Evolutionary conservation across 1,284 basidiomycete genomes (phyloP), one percentile per base, ranked within the genome.

Genomic region (Takashimella koratensis): DNA sequence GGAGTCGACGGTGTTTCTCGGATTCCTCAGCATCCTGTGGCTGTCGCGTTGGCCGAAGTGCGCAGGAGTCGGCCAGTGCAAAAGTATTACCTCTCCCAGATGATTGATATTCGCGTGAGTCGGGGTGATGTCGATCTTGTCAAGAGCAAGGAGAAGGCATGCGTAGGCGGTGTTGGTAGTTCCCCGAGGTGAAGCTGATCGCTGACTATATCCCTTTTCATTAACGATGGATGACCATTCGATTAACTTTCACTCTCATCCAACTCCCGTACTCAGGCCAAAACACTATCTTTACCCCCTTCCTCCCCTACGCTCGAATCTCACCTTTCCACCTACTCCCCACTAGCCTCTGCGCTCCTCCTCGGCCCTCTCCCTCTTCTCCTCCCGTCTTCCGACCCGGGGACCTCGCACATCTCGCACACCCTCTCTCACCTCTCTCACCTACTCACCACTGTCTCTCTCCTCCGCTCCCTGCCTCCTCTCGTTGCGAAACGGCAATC

Each of bases 41-140:
- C 87, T 2, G 78, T 89, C 19, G 86, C 88, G 22, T 75, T 95
- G 43, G 77, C 83, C 63, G 81, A 86, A 56, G 80, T 84, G 10
- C 82, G 80, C 27, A 77, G 80, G 57, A 69, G 63, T 44, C 54
- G 74, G 23, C 75, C 75, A 4, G 56, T 76, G 3, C 74, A 75
- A 63, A 63, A 64, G 23, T 93, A 94, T 69, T 87, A 93, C 68
- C 79, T 94, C 51, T 86, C 85, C 70, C 82, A 90, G 59, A 86
- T 94, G 67, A 82, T 95, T 59, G 90, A 93, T 74, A 87, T 87
- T 25, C 81, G 90, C 67, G 90, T 92, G 67, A 53, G 86, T 79
- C 3, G 11, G 23, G 3, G n/a, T 3, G 46, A 21, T 11, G 3
- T 20, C 22, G 21, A 39, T 20, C 20, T 43, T n/a, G n/a, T n/a